phyloP scores from a whole-genome alignment of 495 filamentous ascomycete genomes.

The Lineolata rhizophorae region DNA sequence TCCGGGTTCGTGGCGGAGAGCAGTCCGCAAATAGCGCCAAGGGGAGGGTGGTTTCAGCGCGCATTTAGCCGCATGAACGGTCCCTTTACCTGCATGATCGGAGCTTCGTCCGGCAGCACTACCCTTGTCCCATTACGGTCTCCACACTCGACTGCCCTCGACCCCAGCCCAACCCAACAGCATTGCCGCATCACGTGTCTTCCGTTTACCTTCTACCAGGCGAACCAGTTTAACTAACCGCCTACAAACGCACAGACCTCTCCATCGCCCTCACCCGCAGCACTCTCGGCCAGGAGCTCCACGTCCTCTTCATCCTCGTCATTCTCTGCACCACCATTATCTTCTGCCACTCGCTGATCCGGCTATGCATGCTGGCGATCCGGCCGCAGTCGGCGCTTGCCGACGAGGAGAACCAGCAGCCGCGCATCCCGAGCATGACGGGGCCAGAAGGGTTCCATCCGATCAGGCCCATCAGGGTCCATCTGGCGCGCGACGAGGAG shows the following conservation, averaged over 20 bases:
- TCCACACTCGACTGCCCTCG: too few species aligned
- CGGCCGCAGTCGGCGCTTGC: conserved; percentile 5
- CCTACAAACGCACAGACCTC: conserved; percentile 35
- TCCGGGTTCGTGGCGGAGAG: too few species aligned
- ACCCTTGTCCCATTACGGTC: too few species aligned
- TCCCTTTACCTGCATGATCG: too few species aligned
- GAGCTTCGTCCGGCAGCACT: too few species aligned
- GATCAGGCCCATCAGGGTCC: conserved; percentile 16
- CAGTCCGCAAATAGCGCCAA: too few species aligned
- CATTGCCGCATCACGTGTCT: too few species aligned
- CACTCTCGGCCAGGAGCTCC: conserved; percentile 34
- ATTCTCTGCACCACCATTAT: conserved; percentile 51
- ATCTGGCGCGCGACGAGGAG: conserved; percentile 16
- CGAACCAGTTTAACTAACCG: conserved; percentile 2
- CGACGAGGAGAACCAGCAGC: conserved; percentile 5
- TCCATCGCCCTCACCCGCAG: conserved; percentile 38
- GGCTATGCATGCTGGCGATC: conserved; percentile 39
- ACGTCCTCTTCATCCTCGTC: conserved; percentile 54
- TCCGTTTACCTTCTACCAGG: background rate
- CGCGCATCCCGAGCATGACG: conserved; percentile 9
- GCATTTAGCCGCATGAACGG: too few species aligned
- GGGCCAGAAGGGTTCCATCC: conserved; percentile 16
- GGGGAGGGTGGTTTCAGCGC: too few species aligned
- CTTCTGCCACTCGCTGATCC: conserved; percentile 57
- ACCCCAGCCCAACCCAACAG: too few species aligned